Conservation (phyloP, 2,329 filamentous ascomycete species). For the Ceratocystis alfenasii region DNA sequence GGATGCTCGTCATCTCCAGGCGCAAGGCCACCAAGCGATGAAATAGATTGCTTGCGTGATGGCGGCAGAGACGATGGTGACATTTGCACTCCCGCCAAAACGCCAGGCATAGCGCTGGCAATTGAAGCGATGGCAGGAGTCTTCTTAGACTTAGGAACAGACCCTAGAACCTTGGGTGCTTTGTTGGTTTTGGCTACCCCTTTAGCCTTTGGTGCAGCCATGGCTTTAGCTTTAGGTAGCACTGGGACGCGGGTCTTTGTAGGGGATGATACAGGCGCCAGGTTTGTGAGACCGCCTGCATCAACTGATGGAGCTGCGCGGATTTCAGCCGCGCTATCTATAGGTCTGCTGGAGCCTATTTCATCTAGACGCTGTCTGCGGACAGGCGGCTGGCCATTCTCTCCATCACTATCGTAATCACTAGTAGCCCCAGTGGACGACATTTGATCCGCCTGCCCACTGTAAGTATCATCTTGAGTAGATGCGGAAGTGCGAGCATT, state of each 20-base stretch:
- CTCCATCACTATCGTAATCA: conserved; percentile 59
- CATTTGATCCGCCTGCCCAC: conserved; percentile 71
- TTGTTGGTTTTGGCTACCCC: conserved; percentile 37
- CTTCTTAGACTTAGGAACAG: conserved; percentile 32
- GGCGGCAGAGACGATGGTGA: conserved; percentile 56
- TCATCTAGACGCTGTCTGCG: conserved; percentile 46
- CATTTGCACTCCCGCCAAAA: conserved; percentile 32
- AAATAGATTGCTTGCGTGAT: conserved; percentile 63
- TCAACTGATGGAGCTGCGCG: conserved; percentile 11
- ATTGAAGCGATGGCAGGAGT: conserved; percentile 37
- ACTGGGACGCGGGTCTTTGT: conserved; percentile 16
- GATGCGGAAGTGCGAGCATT: conserved; percentile 88
- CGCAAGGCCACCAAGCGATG: conserved; percentile 40
- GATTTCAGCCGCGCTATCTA: conserved; percentile 23
- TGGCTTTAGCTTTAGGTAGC: conserved; percentile 29
- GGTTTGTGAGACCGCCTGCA: background rate
- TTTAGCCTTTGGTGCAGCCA: conserved; percentile 29
- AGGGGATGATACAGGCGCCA: conserved; percentile 14
- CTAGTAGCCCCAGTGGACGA: conserved; percentile 79
- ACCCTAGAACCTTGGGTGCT: conserved; percentile 35
- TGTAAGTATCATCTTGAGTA: conserved; percentile 85
- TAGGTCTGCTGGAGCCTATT: conserved; percentile 34
- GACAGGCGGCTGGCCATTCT: conserved; percentile 39
- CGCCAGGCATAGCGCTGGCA: conserved; percentile 28
- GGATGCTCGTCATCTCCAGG: conserved; percentile 76